phyloP scores from a whole-genome alignment of 768 basidiomycete genomes.

The Mycena sanguinolenta region DNA sequence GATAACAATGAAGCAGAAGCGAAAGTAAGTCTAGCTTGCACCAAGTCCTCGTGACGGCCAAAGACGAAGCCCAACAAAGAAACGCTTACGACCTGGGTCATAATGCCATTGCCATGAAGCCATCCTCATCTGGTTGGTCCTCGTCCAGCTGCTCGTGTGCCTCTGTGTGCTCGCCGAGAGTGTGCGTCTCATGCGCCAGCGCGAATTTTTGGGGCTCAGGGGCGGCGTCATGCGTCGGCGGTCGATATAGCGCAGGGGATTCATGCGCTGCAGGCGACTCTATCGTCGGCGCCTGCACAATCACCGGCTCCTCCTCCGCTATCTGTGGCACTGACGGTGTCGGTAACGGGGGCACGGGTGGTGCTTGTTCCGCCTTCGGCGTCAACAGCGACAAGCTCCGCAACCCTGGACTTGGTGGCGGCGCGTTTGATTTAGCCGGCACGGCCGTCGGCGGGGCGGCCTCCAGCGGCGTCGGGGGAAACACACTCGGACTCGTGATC shows the following conservation, averaged over 20 bases:
- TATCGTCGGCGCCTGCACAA: background rate
- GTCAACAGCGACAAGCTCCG: conserved; percentile 27
- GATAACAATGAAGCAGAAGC: too few relatives aligned
- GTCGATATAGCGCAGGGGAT: background rate
- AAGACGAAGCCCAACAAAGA: background rate
- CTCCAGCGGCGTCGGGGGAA: conserved; percentile 36
- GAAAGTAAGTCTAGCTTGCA: background rate
- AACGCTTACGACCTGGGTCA: background rate
- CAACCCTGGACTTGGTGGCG: background rate
- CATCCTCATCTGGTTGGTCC: conserved; percentile 10
- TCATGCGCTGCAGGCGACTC: background rate
- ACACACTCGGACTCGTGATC: conserved; percentile 30
- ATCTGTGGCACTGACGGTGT: background rate
- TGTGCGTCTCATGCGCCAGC: background rate
- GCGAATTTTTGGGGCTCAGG: background rate
- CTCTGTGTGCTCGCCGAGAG: background rate
- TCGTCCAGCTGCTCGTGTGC: background rate
- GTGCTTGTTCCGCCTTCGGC: conserved; percentile 14
- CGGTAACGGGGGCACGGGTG: conserved; percentile 1
- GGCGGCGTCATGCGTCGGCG: background rate
- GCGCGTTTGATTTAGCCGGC: background rate
- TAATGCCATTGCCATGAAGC: conserved; percentile 18
- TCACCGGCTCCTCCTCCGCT: conserved; percentile 14
- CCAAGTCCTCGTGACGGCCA: background rate
- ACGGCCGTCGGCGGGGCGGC: conserved; percentile 23